Base-by-base conservation (phyloP, 768 basidiomycete genomes). In the Hypholoma sublateritium region DNA sequence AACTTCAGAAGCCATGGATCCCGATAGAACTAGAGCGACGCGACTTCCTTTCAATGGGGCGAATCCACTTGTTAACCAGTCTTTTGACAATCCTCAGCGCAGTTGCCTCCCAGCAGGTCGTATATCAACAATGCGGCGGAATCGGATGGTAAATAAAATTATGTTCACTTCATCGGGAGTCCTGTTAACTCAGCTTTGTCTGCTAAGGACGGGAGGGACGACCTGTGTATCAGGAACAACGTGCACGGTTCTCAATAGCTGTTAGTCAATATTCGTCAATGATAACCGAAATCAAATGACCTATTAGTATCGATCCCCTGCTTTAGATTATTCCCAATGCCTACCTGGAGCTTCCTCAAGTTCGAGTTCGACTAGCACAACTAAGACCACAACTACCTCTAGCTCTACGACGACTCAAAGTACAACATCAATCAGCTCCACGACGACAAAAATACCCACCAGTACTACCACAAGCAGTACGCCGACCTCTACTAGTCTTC, bases 111-210 rank as follows among this genome's bases (percentile, higher is more conserved):
- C 78, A 80, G 52, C 74, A 76, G 56, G 64, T 71, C 2, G 58
- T 76, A 12, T 79, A 78, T 58, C 67, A 60, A n/a, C 80, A 82
- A 61, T 81, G 81, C 55, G 81, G 80, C 41, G 80, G 81, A 21
- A 76, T 70, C 32, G 78, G 77, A 69, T 81, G 81, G 80, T 78
- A 62, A 59, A 72, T 63, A 5, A 42, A 32, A 32, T 1, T 28
- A 8, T 35, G 14, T 16, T 19, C 25, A 16, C 35, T 6, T 22
- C n/a, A 39, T 22, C 36, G 19, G n/a, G n/a, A n/a, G n/a, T n/a
- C n/a, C n/a, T 32, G 14, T 35, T 34, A 21, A 41, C 11, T 7
- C 50, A 19, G 25, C 14, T 0, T 42, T 22, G 6, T 32, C 12
- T 12, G 43, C 6, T 28, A 47, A 82, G 80, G 81, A 74, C 74